Base-by-base conservation (phyloP, 768 basidiomycete species). In the Auriscalpium orientale region DNA sequence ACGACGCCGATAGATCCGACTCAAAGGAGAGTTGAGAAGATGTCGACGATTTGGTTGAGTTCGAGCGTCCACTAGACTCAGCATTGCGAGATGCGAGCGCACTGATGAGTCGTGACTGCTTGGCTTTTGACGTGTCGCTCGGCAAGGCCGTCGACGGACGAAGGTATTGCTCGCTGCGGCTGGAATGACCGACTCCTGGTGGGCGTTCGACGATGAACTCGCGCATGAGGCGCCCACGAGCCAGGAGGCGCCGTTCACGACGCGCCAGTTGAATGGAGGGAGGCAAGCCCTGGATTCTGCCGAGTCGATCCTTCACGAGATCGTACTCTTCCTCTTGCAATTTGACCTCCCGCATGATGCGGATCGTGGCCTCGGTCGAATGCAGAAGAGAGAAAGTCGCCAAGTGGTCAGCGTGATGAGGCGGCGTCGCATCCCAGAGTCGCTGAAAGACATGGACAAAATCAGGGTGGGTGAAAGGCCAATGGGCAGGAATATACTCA, bases 251-350 rank as follows among this genome's bases (percentile, higher is more conserved):
- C n/a, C 94, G 79, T 56, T 89, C 89, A 44, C 91, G 76, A 33
- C 74, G 76, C 1, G 87, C 85, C 1, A 95, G 75, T 21, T 74
- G 78, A 1, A 74, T 70, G 1, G 74, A 65, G 1, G 77, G 68
- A 1, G 83, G 77, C 4, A 89, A 66, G 1, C 87, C 87, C 21
- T 78, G 73, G 58, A 95, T 80, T 0, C 79, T 77, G 7, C 70
- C 66, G 13, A 81, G 71, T 18, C 91, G 75, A 18, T 76, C 69
- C 66, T 87, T 88, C 36, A 90, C 74, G 38, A 81, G 69, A n/a
- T 84, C 83, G 65, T 94, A 91, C 58, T 92, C 90, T 51, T 93
- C 90, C 68, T 95, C 92, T 18, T 90, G 80, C 11, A 79, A 70
- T 65, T 94, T 93, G 59, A 95, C 91, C 64, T 92, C 91, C 43